These are phyloP conservation scores for Candida freyschussii DNA, from an alignment of 1,139 yeast species.

Conservation along the genomic window DNA sequence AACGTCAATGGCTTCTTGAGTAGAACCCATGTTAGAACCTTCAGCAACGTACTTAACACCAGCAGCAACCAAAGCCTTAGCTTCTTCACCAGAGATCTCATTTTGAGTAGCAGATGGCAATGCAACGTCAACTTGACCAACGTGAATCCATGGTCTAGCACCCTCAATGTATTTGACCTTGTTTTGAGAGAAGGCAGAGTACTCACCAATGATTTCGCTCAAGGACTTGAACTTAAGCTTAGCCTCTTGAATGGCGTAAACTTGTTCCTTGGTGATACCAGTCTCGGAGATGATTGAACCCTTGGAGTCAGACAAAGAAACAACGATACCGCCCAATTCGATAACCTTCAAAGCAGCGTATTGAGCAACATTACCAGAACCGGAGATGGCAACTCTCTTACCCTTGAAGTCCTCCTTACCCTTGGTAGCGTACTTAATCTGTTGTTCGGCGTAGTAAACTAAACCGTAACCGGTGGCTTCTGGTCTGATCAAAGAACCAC, in stretches of 20 bases:
- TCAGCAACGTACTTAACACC: conserved; percentile 95
- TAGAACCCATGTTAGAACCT: conserved; percentile 99
- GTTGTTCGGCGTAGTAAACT: conserved; percentile 94
- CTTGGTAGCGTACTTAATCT: conserved; percentile 88
- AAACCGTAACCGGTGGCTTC: conserved; percentile 99
- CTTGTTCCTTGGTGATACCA: conserved; percentile 82
- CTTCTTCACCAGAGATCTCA: conserved; percentile 96
- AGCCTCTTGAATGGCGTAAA: conserved; percentile 71
- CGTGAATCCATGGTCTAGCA: conserved; percentile 95
- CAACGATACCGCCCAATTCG: conserved; percentile 94
- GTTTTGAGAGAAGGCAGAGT: conserved; percentile 52
- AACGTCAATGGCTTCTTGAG: conserved; percentile 92
- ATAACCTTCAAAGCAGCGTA: conserved; percentile 96
- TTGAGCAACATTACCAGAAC: conserved; percentile 99
- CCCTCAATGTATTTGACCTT: conserved; percentile 79
- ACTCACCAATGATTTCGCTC: conserved; percentile 59
- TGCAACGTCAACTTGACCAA: conserved; percentile 91
- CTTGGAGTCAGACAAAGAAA: conserved; percentile 90
- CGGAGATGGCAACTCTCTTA: conserved; percentile 93
- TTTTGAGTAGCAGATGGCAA: conserved; percentile 98
- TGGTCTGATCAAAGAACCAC: conserved; percentile 98
- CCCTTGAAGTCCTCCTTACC: conserved; percentile 89
- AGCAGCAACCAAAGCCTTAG: conserved; percentile 85
- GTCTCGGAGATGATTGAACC: conserved; percentile 74
- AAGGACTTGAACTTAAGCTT: conserved; percentile 79